Conservation (phyloP, 2,329 filamentous ascomycete genomes). For the Aspergillus sp. region DNA sequence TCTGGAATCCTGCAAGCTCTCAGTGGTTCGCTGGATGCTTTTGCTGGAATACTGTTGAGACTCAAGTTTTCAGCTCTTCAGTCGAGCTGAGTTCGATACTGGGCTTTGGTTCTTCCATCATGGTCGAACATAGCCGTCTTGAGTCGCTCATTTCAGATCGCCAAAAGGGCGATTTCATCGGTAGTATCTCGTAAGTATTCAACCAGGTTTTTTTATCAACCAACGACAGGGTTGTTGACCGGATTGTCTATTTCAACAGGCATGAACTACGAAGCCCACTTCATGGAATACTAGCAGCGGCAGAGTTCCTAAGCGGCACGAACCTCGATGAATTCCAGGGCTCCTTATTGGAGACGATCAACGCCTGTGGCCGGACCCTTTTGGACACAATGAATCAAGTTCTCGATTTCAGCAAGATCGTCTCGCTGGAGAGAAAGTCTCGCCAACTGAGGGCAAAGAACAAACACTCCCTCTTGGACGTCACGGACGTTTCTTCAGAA, state of each 20-base stretch:
- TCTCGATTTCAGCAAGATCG: conserved; percentile 59
- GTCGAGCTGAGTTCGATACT: conserved; percentile 47
- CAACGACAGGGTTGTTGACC: background rate
- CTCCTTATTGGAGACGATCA: conserved; percentile 45
- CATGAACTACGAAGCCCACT: conserved; percentile 50
- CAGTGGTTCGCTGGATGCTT: conserved; percentile 54
- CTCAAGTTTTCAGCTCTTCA: conserved; percentile 41
- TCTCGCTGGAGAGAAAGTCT: conserved; percentile 43
- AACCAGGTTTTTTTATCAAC: background rate
- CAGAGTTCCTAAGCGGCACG: conserved; percentile 47
- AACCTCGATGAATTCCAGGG: conserved; percentile 45
- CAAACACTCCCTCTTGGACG: conserved; percentile 29
- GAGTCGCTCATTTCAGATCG: conserved; percentile 48
- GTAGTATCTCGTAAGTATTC: conserved; percentile 43
- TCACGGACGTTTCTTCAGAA: conserved; percentile 37
- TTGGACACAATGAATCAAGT: conserved; percentile 52
- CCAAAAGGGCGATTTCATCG: conserved; percentile 51
- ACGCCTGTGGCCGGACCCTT: conserved; percentile 48
- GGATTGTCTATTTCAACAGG: conserved; percentile 16
- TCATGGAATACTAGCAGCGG: conserved; percentile 48
- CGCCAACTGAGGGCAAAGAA: conserved; percentile 37
- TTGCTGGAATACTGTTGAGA: conserved; percentile 47
- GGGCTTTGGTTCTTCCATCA: conserved; percentile 48
- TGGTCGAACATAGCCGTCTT: conserved; percentile 50
- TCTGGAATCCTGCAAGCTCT: conserved; percentile 55